Conservation (phyloP, 305 asterid species). For the Plantago coronopus region DNA sequence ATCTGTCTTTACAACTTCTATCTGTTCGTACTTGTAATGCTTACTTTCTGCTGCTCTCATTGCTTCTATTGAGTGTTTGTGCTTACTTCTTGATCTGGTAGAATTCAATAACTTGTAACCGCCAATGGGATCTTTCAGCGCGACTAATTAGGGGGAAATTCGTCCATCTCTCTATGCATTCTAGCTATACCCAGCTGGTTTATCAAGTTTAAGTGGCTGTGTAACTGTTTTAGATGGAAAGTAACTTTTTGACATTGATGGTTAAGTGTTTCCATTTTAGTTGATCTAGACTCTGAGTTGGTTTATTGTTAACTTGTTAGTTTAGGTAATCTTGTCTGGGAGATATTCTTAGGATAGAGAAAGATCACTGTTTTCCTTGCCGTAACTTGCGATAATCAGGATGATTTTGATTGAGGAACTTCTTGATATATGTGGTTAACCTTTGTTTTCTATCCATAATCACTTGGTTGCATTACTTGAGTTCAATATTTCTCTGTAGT, state of each 20-base stretch:
- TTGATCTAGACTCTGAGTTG: slow-evolving; percentile 26
- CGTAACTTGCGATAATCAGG: too few relatives aligned
- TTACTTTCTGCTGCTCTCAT: neutral
- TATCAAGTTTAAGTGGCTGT: slow-evolving; percentile 7
- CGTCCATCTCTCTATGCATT: too few relatives aligned
- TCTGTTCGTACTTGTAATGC: neutral
- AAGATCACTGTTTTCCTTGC: slow-evolving; percentile 2
- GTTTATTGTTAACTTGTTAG: slow-evolving; percentile 6
- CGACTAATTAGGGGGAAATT: too few relatives aligned
- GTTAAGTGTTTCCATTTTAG: slow-evolving; percentile 7
- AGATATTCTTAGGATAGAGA: neutral
- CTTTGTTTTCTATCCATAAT: neutral
- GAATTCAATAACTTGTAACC: neutral
- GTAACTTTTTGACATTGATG: slow-evolving; percentile 22
- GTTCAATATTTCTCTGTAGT: slow-evolving; percentile 6
- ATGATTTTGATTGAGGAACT: too few relatives aligned
- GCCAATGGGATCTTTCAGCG: too few relatives aligned
- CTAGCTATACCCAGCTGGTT: too few relatives aligned
- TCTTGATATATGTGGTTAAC: too few relatives aligned
- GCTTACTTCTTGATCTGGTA: slow-evolving; percentile 22
- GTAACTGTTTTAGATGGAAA: slow-evolving; percentile 12
- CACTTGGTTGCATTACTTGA: neutral
- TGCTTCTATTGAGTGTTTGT: slow-evolving; percentile 3
- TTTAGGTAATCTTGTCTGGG: slow-evolving; percentile 11
- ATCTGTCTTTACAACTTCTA: neutral